Evolutionary conservation across 2,329 filamentous ascomycete species (phyloP).

Genomic region (Nigrospora oryzae): DNA sequence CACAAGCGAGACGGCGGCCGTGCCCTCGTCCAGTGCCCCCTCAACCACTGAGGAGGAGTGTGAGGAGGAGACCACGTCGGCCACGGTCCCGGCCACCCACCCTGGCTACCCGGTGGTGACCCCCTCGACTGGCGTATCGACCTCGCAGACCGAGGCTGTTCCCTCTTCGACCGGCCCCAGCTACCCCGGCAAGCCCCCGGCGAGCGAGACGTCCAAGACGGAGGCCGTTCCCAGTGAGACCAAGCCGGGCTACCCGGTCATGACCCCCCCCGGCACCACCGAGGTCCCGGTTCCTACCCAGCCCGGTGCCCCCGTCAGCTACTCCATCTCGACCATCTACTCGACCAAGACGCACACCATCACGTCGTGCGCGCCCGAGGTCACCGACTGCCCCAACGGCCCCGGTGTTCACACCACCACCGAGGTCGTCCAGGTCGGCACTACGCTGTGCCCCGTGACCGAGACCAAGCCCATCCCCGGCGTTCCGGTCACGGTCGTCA

Average conservation of each 20-base stretch:
- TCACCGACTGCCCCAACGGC: conserved; percentile 16
- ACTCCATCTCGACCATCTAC: conserved; percentile 14
- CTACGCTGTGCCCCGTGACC: conserved; percentile 14
- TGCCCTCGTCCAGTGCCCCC: too few species aligned
- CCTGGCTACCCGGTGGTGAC: conserved; percentile 16
- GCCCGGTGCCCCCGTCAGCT: neutral
- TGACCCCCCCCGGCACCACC: conserved; percentile 13
- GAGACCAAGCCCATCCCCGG: conserved; percentile 2
- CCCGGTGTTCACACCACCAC: conserved; percentile 10
- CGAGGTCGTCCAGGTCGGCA: conserved; percentile 13
- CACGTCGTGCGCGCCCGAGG: conserved; percentile 14
- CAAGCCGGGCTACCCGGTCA: conserved; percentile 9
- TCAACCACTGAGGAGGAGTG: neutral
- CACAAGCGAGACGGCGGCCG: too few species aligned
- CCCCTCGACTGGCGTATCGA: neutral
- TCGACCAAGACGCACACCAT: conserved; percentile 19
- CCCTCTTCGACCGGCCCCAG: too few species aligned
- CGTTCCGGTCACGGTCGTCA: neutral
- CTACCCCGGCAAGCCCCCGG: conserved; percentile 14
- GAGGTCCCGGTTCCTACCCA: too few species aligned
- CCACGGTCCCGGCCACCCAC: conserved; percentile 9
- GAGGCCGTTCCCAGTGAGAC: too few species aligned
- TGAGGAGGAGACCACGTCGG: neutral
- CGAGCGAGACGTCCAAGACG: neutral
- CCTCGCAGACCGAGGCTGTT: too few species aligned